A percentile compares a stretch with the other conserved stretches of the same genome.
Conservation (phyloP, 176 grass and related monocot species). For the Raddia guianensis region DNA sequence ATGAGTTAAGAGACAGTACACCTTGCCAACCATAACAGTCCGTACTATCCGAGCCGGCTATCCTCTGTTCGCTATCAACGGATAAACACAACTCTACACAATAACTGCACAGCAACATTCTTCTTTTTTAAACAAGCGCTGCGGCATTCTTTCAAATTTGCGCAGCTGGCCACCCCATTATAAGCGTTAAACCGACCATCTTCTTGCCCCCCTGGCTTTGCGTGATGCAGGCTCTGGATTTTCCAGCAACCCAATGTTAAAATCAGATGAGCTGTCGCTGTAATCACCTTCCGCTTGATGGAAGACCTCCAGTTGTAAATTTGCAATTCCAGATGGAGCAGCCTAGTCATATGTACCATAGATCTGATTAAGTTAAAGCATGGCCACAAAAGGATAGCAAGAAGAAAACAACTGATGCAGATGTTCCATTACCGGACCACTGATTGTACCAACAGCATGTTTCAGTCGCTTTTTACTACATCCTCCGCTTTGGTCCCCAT, state of each 20-base stretch:
- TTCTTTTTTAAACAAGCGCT: not conserved
- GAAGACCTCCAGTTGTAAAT: not conserved
- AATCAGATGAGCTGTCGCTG: constrained; percentile 8
- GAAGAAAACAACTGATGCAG: constrained; percentile 7
- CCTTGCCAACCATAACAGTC: not conserved
- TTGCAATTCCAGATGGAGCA: not conserved
- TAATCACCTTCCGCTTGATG: not conserved
- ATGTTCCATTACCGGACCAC: constrained; percentile 51
- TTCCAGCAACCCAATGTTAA: not conserved
- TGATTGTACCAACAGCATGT: constrained; percentile 26
- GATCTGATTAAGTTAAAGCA: constrained; percentile 7
- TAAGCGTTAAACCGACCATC: constrained; percentile 26
- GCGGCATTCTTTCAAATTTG: not conserved
- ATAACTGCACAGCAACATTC: not conserved
- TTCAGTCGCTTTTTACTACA: constrained; percentile 41
- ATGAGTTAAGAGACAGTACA: not conserved
- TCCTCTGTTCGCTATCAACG: not conserved
- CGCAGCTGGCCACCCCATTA: not conserved
- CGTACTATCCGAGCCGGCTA: not conserved
- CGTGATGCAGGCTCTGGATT: not conserved
- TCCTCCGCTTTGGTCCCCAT: constrained; percentile 32
- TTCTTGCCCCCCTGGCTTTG: not conserved
- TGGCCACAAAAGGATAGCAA: not conserved
- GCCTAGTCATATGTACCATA: constrained; percentile 25
- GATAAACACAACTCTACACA: not conserved